Conservation (phyloP, 2,329 filamentous ascomycete genomes). For the Madurella mycetomatis region DNA sequence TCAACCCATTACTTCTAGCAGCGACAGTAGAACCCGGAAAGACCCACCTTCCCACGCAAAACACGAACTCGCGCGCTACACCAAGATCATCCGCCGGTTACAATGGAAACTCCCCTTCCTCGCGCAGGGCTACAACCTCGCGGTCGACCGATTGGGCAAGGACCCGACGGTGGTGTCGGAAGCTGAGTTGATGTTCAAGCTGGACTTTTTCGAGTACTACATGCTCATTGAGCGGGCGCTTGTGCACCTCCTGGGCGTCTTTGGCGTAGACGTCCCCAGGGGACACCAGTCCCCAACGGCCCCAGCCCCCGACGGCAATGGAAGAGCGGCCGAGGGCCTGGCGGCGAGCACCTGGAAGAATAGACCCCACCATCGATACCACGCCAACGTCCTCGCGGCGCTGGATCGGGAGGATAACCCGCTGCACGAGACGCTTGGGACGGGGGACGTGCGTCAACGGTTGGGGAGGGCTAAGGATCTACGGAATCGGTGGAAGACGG, state of each 20-base stretch:
- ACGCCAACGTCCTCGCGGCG: constrained; percentile 63
- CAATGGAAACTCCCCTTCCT: constrained; percentile 62
- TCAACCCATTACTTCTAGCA: background rate
- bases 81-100: constrained; percentile 56
- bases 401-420: constrained; percentile 55
- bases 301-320: background rate
- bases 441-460: constrained; percentile 51
- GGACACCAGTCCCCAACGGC: constrained; percentile 6
- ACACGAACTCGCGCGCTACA: constrained; percentile 51
- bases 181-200: constrained; percentile 67
- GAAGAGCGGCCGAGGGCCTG: background rate
- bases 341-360: constrained; percentile 12
- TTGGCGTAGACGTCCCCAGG: constrained; percentile 50
- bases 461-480: constrained; percentile 64
- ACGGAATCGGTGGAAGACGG: constrained; percentile 69
- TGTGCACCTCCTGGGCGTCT: constrained; percentile 61
- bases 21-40: background rate
- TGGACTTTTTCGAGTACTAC: constrained; percentile 76
- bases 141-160: constrained; percentile 36
- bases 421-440: constrained; percentile 52
- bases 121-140: constrained; percentile 51
- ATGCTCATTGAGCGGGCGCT: constrained; percentile 66
- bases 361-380: constrained; percentile 45
- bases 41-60: constrained; percentile 16
- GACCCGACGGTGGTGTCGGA: constrained; percentile 37